Base-by-base conservation (phyloP, 441 rosid species). In the Iberis amara region DNA sequence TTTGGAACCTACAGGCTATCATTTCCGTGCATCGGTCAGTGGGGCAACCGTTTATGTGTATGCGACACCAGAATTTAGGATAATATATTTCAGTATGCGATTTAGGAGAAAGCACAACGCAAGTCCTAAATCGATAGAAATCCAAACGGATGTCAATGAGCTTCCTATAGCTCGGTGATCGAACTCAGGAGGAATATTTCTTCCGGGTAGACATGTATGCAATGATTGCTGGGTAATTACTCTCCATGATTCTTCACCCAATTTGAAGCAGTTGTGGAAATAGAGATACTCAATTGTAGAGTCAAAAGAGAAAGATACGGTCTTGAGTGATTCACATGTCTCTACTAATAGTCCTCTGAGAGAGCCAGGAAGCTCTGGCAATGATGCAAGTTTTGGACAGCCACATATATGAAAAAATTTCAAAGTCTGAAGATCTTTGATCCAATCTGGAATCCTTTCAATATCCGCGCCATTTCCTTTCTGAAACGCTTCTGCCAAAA, bases 341-440 rank as follows among this genome's bases (percentile, higher is more conserved):
- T 2, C 2, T 3, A 45, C 53, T 0, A 0, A 27, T 11, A 52
- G 26, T 5, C 0, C 2, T 4, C 0, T 4, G 1, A 61, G 59
- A 2, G 59, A 61, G 26, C 5, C 1, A 61, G 66, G 66, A 12
- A 61, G 47, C 47, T 61, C 27, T 27, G 59, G 53, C 0, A 52
- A 11, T 27, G 66, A 61, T 18, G 47, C 26, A 44, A 61, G 47
- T 36, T 44, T 44, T 18, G 46, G 26, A 8, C 66, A 61, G 2
- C 3, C 18, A 45, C 0, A 0, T 52, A 61, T 38, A 3, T 4
- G 6, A 27, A 61, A 52, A 3, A 0, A 0, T 6, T 8, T 0
- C 15, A 58, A 6, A 4, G 7, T 5, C 30, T 8, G 13, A 11
- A 58, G 47, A 58, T 39, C 32, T 39, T 31, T 58, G 32, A 59